Conservation (phyloP, 2,329 filamentous ascomycete species). For the Aspergillus eucalypticola region DNA sequence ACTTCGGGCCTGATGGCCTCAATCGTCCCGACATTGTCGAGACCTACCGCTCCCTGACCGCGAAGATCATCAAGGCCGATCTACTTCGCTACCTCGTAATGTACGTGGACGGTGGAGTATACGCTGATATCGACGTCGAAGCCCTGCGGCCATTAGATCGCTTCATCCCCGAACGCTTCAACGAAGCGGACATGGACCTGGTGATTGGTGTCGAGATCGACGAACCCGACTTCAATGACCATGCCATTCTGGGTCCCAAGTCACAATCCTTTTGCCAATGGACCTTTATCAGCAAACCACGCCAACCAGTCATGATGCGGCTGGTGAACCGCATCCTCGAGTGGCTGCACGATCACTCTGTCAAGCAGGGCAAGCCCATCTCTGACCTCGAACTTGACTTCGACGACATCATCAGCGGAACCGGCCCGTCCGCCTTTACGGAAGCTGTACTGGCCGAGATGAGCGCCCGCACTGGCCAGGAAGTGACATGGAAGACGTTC, state of each 20-base stretch:
- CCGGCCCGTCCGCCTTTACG: constrained; percentile 70
- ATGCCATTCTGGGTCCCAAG: constrained; percentile 67
- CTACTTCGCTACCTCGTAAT: constrained; percentile 67
- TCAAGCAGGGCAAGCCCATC: constrained; percentile 60
- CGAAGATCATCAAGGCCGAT: constrained; percentile 68
- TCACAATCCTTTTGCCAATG: constrained; percentile 72
- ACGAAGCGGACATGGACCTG: constrained; percentile 67
- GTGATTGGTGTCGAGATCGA: constrained; percentile 72
- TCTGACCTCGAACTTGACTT: constrained; percentile 67
- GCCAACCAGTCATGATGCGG: constrained; percentile 66
- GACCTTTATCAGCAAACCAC: constrained; percentile 71
- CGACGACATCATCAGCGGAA: constrained; percentile 72
- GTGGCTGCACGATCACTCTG: constrained; percentile 64
- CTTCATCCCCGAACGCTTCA: constrained; percentile 65
- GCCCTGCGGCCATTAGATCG: constrained; percentile 54
- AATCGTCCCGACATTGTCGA: constrained; percentile 67
- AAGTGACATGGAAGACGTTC: constrained; percentile 64
- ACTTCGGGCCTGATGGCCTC: constrained; percentile 65
- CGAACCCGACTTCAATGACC: constrained; percentile 63
- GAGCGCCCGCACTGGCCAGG: constrained; percentile 49
- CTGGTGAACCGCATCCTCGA: constrained; percentile 68
- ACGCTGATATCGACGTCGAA: constrained; percentile 62
- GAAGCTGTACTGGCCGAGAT: constrained; percentile 65
- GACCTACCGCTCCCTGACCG: constrained; percentile 60
- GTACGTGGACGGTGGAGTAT: constrained; percentile 65